phyloP scores from a whole-genome alignment of 73 alveolate genomes.

The Effrenium voratum region DNA sequence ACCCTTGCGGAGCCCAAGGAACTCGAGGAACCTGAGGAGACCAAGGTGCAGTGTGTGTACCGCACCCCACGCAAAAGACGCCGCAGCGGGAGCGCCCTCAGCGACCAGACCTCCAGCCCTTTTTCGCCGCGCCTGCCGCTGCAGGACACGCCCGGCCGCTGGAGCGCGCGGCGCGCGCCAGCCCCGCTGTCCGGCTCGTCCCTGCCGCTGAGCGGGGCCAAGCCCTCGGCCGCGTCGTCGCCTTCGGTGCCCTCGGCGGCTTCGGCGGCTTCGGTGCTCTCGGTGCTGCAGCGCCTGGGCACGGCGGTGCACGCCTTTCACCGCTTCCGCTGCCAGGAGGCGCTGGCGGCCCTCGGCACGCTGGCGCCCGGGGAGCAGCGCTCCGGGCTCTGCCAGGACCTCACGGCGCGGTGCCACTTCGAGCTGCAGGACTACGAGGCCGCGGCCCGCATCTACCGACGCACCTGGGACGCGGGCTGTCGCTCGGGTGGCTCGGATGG shows the following conservation, averaged over 20 bases:
- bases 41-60: not conserved
- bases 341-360: not conserved
- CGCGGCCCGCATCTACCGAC: not conserved
- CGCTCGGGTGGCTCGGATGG: conserved; percentile 13
- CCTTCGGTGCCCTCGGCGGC: too few species aligned
- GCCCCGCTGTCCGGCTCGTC: too few species aligned
- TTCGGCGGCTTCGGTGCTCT: not conserved
- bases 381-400: conserved; percentile 40
- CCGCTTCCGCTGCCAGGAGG: conserved; percentile 54
- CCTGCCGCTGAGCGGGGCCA: too few species aligned
- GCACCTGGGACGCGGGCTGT: too few species aligned
- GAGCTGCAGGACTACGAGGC: conserved; percentile 61
- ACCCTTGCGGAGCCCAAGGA: too few species aligned
- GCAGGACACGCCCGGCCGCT: too few species aligned
- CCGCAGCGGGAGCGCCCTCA: conserved; percentile 36
- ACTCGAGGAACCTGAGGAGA: not conserved
- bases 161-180: too few species aligned
- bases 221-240: too few species aligned
- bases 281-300: not conserved
- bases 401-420: conserved; percentile 41
- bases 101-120: not conserved
- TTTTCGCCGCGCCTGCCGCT: conserved; percentile 47
- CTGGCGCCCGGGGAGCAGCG: conserved; percentile 21
- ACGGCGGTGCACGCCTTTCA: conserved; percentile 27
- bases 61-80: conserved; percentile 44